Percentiles rank a stretch among this genome's conserved stretches.
Conservation (phyloP, 106 monocot genomes). For the Dactylorhiza incarnata region DNA sequence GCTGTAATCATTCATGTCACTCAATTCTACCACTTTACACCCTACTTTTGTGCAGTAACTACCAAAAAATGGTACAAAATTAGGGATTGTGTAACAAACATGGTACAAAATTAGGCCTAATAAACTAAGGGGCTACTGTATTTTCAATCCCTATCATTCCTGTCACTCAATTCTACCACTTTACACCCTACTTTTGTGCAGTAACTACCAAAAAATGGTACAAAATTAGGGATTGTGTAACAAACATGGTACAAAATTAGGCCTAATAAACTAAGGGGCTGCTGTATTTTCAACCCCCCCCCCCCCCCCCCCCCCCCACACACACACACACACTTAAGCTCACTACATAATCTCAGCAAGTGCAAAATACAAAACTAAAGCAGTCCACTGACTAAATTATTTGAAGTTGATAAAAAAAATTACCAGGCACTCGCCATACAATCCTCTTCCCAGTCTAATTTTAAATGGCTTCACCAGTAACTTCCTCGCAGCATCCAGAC, state of each 20-base stretch:
- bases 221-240: too few relatives aligned
- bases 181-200: not conserved
- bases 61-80: not conserved
- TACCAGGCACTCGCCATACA: conserved; percentile 89
- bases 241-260: not conserved
- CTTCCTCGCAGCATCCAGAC: conserved; percentile 36
- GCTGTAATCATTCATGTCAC: not conserved
- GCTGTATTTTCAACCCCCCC: too few relatives aligned
- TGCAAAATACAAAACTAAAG: too few relatives aligned
- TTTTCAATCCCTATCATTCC: not conserved
- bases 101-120: not conserved
- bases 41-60: not conserved
- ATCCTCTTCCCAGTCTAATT: conserved; percentile 74
- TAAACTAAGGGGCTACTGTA: not conserved
- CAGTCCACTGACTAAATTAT: not conserved
- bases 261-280: not conserved
- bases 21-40: not conserved
- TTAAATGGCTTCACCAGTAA: conserved; percentile 50
- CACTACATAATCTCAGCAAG: too few relatives aligned
- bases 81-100: not conserved
- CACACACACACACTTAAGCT: too few relatives aligned
- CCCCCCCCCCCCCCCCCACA: too few relatives aligned
- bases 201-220: not conserved
- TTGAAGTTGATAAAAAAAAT: not conserved
- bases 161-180: not conserved